phyloP scores from a whole-genome alignment of 371 early-diverging fungal species.

The Mortierella polycephala region DNA sequence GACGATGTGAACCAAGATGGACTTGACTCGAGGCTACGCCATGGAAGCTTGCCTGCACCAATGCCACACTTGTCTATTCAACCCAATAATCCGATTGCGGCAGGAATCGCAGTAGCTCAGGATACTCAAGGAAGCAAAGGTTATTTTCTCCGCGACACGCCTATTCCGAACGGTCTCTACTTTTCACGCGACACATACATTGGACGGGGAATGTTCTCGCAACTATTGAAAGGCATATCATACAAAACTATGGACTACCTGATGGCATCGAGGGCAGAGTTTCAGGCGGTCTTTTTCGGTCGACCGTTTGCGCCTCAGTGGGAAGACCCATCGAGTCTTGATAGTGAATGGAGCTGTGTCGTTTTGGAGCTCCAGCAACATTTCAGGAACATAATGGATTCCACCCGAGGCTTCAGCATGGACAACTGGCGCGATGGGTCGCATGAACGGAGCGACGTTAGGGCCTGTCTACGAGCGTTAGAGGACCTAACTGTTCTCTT shows the following conservation, averaged over 20 bases:
- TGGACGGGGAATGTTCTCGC: conserved; percentile 28
- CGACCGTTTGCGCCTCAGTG: conserved; percentile 17
- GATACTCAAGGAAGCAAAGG: background rate
- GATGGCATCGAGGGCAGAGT: background rate
- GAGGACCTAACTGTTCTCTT: conserved; percentile 20
- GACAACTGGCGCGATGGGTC: background rate
- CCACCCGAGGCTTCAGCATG: background rate
- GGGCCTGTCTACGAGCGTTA: conserved; percentile 1
- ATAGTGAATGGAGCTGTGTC: conserved; percentile 9
- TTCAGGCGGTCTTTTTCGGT: conserved; percentile 10
- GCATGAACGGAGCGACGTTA: background rate
- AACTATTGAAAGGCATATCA: conserved; percentile 7
- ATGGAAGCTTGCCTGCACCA: background rate
- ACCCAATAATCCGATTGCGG: background rate
- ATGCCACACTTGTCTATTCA: background rate
- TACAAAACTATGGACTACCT: background rate
- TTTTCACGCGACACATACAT: conserved; percentile 39
- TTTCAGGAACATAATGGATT: background rate
- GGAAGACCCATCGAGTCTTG: conserved; percentile 10
- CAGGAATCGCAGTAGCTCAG: background rate
- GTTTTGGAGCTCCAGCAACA: conserved; percentile 5
- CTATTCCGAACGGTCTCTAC: conserved; percentile 23
- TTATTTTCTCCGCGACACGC: background rate
- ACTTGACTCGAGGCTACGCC: background rate
- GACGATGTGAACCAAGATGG: background rate